These are phyloP conservation scores for Phytopythium aichiense DNA, from an alignment of 352 stramenopile genomes.

Conservation along the genomic window DNA sequence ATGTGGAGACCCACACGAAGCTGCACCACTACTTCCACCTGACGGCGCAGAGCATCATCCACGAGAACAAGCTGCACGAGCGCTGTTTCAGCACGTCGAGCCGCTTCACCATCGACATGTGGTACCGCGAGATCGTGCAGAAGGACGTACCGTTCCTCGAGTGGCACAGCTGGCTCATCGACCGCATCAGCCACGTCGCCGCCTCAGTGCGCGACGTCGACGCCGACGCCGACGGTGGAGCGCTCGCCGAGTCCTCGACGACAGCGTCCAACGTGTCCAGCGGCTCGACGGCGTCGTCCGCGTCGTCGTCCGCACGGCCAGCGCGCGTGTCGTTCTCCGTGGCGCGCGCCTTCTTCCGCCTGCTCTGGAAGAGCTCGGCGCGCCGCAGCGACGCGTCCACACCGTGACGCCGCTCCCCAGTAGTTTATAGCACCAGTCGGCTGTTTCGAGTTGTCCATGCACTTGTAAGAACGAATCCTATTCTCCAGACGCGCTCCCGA, in stretches of 20 bases:
- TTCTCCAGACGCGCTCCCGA: not conserved
- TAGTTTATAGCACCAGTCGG: not conserved
- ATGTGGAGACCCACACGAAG: constrained; percentile 76
- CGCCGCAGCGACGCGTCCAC: constrained; percentile 5
- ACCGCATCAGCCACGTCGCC: constrained; percentile 67
- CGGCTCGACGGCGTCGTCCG: constrained; percentile 11
- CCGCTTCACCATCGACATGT: constrained; percentile 78
- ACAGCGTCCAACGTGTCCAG: not conserved
- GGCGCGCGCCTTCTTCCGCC: constrained; percentile 62
- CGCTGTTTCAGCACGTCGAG: constrained; percentile 77
- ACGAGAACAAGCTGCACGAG: constrained; percentile 81
- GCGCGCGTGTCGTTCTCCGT: constrained; percentile 56
- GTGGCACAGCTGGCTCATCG: constrained; percentile 84
- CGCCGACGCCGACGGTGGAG: constrained; percentile 7
- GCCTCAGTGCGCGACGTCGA: constrained; percentile 40
- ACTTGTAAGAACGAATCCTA: not conserved
- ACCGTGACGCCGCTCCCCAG: not conserved
- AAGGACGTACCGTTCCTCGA: constrained; percentile 69
- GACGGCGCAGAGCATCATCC: constrained; percentile 81
- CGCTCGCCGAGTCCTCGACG: not conserved
- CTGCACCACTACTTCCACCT: constrained; percentile 87
- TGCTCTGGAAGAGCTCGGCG: constrained; percentile 41
- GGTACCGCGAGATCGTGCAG: constrained; percentile 75
- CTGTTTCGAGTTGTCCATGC: not conserved
- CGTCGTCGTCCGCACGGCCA: constrained; percentile 6